Evolutionary conservation across 371 early-diverging fungal genomes (phyloP), one percentile per base, ranked within the genome.

Genomic region (Rhizopus delemar): DNA sequence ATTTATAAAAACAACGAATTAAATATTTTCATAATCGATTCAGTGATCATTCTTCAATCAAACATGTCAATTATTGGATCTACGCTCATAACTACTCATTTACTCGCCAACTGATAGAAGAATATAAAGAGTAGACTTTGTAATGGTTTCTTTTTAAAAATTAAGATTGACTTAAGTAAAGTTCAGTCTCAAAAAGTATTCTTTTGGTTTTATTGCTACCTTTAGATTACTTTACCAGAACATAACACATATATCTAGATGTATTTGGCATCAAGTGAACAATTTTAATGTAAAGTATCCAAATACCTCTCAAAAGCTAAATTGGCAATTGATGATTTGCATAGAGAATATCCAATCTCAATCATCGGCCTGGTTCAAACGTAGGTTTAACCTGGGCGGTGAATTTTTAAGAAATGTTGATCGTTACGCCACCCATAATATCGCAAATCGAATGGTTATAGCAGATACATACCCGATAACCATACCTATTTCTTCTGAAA

Each of bases 311-410:
- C 36, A 36, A 12, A 66, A 59, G 15, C 43, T 43, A 7, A 51
- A 43, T 6, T 74, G 74, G 71, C 68, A 74, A 43, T 28, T 78
- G 4, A 46, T 66, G 28, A 70, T 75, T 6, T 31, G 56, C 34
- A 56, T 68, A 0, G 68, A 55, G 5, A 41, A 55, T 22, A 34
- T 9, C 0, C 8, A 51, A 0, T 36, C 41, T 0, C 45, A 66
- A 12, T 69, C 80, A 1, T 55, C 66, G 0, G 8, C 41, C 15
- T 79, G 80, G 76, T 70, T 70, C 7, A 32, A 15, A 8, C 12
- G 56, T 5, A 71, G 72, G 29, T 74, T 79, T 57, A 73, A 65
- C 4, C 22, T 79, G 3, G 74, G 74, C 33, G 15, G 53, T 1
- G 54, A 48, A 8, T 66, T 70, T 32, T 29, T 41, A 1, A 38